Conservation (phyloP, 305 asterid genomes). For the Fraxinus dipetala region DNA sequence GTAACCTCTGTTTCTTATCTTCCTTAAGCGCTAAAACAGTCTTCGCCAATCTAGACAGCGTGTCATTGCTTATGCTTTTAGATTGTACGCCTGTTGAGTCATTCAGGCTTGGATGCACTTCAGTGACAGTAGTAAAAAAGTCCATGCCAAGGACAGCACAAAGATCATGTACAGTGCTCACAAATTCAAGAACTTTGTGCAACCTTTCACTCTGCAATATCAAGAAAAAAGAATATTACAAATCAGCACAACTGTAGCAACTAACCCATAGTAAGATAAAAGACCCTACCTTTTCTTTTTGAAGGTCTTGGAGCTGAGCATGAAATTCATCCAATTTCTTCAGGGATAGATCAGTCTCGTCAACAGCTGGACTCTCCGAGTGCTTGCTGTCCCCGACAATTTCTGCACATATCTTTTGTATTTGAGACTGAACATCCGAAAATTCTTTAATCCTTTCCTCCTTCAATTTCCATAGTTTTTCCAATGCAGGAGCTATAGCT, state of each 20-base stretch:
- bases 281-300: constrained; percentile 70
- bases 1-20: constrained; percentile 77
- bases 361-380: constrained; percentile 58
- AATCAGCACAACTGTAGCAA: constrained; percentile 18
- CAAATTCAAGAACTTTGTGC: constrained; percentile 91
- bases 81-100: constrained; percentile 75
- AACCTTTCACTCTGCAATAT: constrained; percentile 77
- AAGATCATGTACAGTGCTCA: constrained; percentile 88
- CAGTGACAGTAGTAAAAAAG: constrained; percentile 68
- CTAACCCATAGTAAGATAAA: constrained; percentile 6
- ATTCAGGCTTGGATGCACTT: constrained; percentile 88
- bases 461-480: constrained; percentile 77
- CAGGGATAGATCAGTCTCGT: constrained; percentile 72
- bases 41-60: constrained; percentile 71
- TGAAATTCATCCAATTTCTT: constrained; percentile 80
- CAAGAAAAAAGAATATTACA: constrained; percentile 19
- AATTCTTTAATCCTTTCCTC: constrained; percentile 80
- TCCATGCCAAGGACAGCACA: constrained; percentile 93
- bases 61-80: constrained; percentile 85
- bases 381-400: constrained; percentile 63
- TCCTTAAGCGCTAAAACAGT: constrained; percentile 70
- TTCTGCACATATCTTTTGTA: constrained; percentile 73
- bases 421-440: constrained; percentile 80
- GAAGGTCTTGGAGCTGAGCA: constrained; percentile 87
- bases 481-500: constrained; percentile 84